Percentiles rank a stretch among this genome's conserved stretches.
Conservation (phyloP, 768 basidiomycete species). For the Leccinellum albellum region DNA sequence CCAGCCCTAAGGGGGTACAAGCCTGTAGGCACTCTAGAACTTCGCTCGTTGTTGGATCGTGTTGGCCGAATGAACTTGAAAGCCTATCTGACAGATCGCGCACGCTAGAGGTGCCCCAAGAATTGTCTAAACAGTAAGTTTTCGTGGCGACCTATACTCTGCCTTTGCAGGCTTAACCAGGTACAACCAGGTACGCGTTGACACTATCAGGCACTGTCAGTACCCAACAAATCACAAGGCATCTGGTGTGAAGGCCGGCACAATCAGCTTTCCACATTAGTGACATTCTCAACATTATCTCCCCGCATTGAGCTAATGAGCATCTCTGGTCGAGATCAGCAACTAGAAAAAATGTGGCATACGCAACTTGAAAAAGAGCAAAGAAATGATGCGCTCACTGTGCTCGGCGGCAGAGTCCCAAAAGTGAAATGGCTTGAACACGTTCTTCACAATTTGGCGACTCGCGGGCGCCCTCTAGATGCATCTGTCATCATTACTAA, state of each 20-base stretch:
- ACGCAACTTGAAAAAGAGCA: not conserved
- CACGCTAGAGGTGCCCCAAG: not conserved
- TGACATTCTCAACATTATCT: slow-evolving; percentile 16
- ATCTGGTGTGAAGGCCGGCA: slow-evolving; percentile 11
- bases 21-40: not conserved
- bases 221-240: slow-evolving; percentile 10
- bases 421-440: slow-evolving; percentile 5
- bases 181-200: slow-evolving; percentile 9
- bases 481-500: slow-evolving; percentile 3
- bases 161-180: not conserved
- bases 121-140: not conserved
- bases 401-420: not conserved
- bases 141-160: not conserved
- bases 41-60: not conserved
- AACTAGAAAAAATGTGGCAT: not conserved
- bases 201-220: not conserved
- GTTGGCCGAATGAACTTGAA: not conserved
- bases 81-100: not conserved
- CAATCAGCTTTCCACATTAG: slow-evolving; percentile 18
- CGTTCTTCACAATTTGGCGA: slow-evolving; percentile 6
- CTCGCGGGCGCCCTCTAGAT: slow-evolving; percentile 5
- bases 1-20: not conserved
- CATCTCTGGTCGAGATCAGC: slow-evolving; percentile 16
- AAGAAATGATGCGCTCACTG: not conserved
- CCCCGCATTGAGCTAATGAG: slow-evolving; percentile 24